Conservation (phyloP, 202 grass and related monocot species). For the Setaria viridis region DNA sequence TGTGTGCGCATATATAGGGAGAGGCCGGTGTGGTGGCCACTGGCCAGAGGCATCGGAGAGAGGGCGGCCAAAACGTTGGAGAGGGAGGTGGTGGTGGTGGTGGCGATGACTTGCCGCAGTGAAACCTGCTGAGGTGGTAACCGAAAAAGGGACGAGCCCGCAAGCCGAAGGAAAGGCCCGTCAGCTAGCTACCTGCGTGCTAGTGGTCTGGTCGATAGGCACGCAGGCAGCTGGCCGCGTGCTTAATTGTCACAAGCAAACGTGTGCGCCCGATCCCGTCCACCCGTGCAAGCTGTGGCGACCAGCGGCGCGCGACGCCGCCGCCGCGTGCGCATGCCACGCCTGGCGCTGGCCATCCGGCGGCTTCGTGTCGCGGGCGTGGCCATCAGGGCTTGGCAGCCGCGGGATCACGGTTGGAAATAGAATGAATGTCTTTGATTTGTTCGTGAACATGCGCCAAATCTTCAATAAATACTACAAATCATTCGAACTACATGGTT, state of each 20-base stretch:
- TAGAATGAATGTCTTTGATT: too few relatives aligned
- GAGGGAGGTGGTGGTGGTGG: neutral
- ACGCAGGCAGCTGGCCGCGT: neutral
- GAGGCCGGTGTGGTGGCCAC: neutral
- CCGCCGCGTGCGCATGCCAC: too few relatives aligned
- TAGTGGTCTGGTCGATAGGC: neutral
- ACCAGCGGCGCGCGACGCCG: neutral
- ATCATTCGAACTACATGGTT: too few relatives aligned
- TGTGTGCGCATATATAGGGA: slow-evolving; percentile 37
- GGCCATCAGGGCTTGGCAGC: too few relatives aligned
- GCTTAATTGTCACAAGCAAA: neutral
- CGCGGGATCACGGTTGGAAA: too few relatives aligned
- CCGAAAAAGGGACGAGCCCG: slow-evolving; percentile 29
- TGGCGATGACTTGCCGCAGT: slow-evolving; percentile 56
- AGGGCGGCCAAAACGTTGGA: neutral
- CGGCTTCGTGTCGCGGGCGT: too few relatives aligned
- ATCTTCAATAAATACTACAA: too few relatives aligned
- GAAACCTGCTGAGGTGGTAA: slow-evolving; percentile 44
- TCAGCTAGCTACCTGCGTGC: neutral
- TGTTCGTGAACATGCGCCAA: too few relatives aligned
- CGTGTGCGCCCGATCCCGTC: neutral
- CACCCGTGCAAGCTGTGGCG: neutral
- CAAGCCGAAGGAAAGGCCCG: slow-evolving; percentile 30
- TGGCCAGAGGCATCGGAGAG: neutral
- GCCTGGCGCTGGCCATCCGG: neutral